Conservation (phyloP, 1,139 yeast species). For the Yamadazyma atmosphaerica region DNA sequence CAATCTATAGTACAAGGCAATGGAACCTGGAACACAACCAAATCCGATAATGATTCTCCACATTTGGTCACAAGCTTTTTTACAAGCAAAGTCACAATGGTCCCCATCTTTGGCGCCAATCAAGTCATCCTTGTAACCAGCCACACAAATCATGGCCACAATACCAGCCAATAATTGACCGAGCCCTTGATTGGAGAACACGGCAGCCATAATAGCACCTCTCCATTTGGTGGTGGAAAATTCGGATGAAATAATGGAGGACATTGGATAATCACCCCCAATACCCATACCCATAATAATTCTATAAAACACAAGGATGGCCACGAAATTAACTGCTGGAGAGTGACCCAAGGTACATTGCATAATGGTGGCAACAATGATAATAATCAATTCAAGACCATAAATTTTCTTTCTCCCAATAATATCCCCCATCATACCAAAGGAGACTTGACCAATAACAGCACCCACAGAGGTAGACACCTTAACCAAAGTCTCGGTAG, state of each 20-base stretch:
- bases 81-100: conserved; percentile 65
- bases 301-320: conserved; percentile 73
- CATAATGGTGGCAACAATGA: conserved; percentile 76
- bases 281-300: conserved; percentile 93
- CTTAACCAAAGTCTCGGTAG: conserved; percentile 74
- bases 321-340: conserved; percentile 70
- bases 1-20: conserved; percentile 85
- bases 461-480: conserved; percentile 94
- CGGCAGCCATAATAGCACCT: conserved; percentile 95
- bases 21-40: conserved; percentile 83
- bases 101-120: conserved; percentile 49
- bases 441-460: conserved; percentile 85
- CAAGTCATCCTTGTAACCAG: conserved; percentile 66
- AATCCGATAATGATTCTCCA: conserved; percentile 89
- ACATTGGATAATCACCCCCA: conserved; percentile 98
- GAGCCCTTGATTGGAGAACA: conserved; percentile 90
- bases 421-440: conserved; percentile 82
- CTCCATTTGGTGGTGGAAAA: conserved; percentile 91
- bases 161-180: conserved; percentile 89
- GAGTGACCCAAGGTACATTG: conserved; percentile 73
- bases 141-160: conserved; percentile 69
- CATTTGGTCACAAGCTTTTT: conserved; percentile 83
- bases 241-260: conserved; percentile 88
- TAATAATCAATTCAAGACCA: conserved; percentile 83
- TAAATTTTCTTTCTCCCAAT: conserved; percentile 87